Evolutionary conservation across 1,284 basidiomycete species (phyloP), one percentile per base, ranked within the genome.

Genomic region (Sphagnurus paluster): DNA sequence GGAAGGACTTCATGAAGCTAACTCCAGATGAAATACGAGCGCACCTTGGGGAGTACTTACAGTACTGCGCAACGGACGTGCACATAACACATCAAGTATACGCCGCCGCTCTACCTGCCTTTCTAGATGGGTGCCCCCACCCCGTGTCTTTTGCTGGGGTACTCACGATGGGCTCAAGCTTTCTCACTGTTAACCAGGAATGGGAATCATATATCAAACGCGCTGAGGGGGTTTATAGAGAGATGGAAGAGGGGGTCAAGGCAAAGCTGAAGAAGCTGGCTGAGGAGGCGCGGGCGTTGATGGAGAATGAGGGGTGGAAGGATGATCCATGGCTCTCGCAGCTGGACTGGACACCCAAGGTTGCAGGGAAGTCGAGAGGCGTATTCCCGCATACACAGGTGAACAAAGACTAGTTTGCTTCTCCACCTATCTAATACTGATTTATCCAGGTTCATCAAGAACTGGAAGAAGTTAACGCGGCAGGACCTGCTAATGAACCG

Each of bases 301-400:
- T 77, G 72, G 69, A 67, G 30, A 67, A 66, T 16, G 65, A 59
- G 20, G 67, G 66, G 39, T 92, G 89, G 84, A 80, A 80, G 54
- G 74, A 80, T 1, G 90, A 96, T 64, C 79, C 84, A 2, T 99
- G 95, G 95, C 70, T 93, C 13, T 79, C 76, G 39, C 97, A 99
- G 64, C 72, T 99, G 42, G 95, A 99, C 64, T 99, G 96, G 96
- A 85, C 89, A 1, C 92, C 92, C 0, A 98, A 98, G 66, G 74
- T 75, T 8, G 82, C 81, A 2, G 83, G 86, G n/a, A 82, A 87
- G 58, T 80, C 81, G 7, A 74, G 86, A 59, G 86, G 86, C 0
- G 57, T 85, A 2, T 8, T 66, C 55, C 60, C 61, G 21, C 42
- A 49, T 7, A 52, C 60, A 14, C 53, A 60, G 42, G 62, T 69